Evolutionary conservation across 2,329 filamentous ascomycete species (phyloP), one percentile per base, ranked within the genome.

Genomic region (Hortaea sp.): DNA sequence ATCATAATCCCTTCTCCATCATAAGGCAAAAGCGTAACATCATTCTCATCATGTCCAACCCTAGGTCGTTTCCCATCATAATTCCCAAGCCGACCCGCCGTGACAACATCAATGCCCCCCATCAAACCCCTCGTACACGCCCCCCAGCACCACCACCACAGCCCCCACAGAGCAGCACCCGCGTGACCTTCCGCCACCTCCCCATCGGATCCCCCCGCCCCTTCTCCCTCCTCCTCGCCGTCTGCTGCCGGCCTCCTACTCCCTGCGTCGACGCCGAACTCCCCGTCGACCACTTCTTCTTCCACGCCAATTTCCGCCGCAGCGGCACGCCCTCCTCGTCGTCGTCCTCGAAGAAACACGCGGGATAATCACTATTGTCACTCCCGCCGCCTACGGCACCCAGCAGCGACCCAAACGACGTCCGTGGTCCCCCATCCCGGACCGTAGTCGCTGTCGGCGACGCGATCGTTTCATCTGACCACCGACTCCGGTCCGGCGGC

Each of bases 291-390:
- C 20, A 20, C 20, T 20, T 20, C 20, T 20, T 20, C 42, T 49
- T 53, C 47, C 53, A 52, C 7, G 43, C 50, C 20, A 56, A 57
- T 37, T 55, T 57, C 47, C 49, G 48, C 43, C 53, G 39, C 49
- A 57, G 39, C 4, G 56, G 54, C 44, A 46, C 45, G 4, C 48
- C 46, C 39, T 56, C 55, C 7, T 55, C 32, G 32, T 35, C 32
- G n/a, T 35, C 32, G 29, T 57, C 52, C 28, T 61, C 59, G 40
- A 62, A 62, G 43, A 62, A 62, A 34, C 58, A 62, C 12, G 52
- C 57, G 7, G 58, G 57, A 45, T 61, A 58, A 29, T 55, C 50
- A 11, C 39, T 45, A 29, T 41, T 46, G 29, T 45, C 54, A 40
- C 44, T 56, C 37, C 40, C 49, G 1, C 13, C 13, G 12, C 39